Evolutionary conservation across 306 rosid genomes (phyloP), one percentile per base, ranked within the genome.

Genomic region (Carpinus fangiana): DNA sequence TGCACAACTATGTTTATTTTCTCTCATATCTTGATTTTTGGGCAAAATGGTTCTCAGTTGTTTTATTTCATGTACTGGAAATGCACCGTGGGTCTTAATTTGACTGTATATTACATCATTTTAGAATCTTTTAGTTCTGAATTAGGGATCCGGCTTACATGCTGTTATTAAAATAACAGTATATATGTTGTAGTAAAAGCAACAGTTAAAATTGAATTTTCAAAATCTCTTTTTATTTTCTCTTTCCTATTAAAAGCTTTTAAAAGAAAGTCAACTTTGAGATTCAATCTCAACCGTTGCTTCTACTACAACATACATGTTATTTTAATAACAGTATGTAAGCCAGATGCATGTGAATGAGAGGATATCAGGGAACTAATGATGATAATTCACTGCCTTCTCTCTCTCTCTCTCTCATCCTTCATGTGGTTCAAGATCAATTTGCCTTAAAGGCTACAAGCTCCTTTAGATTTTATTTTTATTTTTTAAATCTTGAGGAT

Each of bases 291-390:
- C 26, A 23, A 23, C 26, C 26, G 26, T 23, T 23, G 26, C 26
- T 23, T 23, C 26, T 23, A 23, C 26, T 23, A 23, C 26, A 23
- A 23, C 26, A 23, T 23, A 23, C 26, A 23, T 23, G 26, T 23
- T 23, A 23, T 23, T 23, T 23, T 23, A 23, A 23, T 23, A 23
- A 23, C 26, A n/a, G n/a, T n/a, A 23, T 23, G 1, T 23, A 23
- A 23, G 26, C 26, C 26, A 23, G 59, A 53, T 53, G 59, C n/a
- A 16, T 53, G 65, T 60, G 77, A 80, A 68, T 54, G 77, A 76
- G 14, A 60, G 70, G 41, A 67, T 41, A 41, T 73, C 38, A 4
- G 69, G 79, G 73, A 80, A 17, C 74, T 45, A 38, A 68, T 68
- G 75, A 60, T 52, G 38, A 72, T 36, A 60, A 45, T 60, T 74